Conservation (phyloP, 1,284 basidiomycete genomes). For the Naganishia liquefaciens region DNA sequence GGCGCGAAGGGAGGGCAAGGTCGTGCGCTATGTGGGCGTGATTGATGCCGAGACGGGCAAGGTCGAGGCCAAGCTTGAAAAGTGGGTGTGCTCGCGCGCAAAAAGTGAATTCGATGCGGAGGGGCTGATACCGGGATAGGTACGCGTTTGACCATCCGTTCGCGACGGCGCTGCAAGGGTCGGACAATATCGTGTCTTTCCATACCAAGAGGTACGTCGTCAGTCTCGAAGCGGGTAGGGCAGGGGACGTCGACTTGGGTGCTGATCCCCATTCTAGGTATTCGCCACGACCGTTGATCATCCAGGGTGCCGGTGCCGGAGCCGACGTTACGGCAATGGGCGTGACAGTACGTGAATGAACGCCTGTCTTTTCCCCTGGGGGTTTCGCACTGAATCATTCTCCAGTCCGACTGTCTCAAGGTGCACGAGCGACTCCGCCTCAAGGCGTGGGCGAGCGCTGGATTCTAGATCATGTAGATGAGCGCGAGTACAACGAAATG, state of each 20-base stretch:
- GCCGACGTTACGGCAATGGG: conserved; percentile 99
- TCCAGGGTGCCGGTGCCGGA: conserved; percentile 94
- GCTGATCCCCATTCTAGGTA: conserved; percentile 55
- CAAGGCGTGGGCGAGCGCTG: conserved; percentile 32
- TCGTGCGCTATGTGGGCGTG: conserved; percentile 91
- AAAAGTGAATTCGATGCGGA: too few relatives aligned
- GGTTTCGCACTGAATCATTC: conserved; percentile 11
- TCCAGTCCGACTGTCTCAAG: conserved; percentile 52
- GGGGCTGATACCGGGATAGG: conserved; percentile 55
- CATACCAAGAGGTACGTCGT: conserved; percentile 69
- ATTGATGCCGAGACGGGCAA: conserved; percentile 74
- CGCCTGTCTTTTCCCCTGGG: neutral
- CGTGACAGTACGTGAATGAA: conserved; percentile 60
- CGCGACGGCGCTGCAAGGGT: conserved; percentile 89
- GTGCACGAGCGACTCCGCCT: conserved; percentile 46
- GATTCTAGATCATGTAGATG: neutral
- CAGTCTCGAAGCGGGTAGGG: too few relatives aligned
- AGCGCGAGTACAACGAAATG: neutral
- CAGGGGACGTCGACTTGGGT: neutral
- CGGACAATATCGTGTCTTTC: conserved; percentile 98
- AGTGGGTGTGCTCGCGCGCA: conserved; percentile 59
- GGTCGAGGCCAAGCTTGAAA: conserved; percentile 84
- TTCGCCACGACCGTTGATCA: conserved; percentile 76
- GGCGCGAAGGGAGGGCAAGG: conserved; percentile 74
- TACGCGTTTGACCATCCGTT: conserved; percentile 89